Percentiles rank a stretch among this genome's conserved stretches.
Evolutionary conservation across 352 stramenopile genomes (phyloP).

Genomic region (Blastocystis sp.): DNA sequence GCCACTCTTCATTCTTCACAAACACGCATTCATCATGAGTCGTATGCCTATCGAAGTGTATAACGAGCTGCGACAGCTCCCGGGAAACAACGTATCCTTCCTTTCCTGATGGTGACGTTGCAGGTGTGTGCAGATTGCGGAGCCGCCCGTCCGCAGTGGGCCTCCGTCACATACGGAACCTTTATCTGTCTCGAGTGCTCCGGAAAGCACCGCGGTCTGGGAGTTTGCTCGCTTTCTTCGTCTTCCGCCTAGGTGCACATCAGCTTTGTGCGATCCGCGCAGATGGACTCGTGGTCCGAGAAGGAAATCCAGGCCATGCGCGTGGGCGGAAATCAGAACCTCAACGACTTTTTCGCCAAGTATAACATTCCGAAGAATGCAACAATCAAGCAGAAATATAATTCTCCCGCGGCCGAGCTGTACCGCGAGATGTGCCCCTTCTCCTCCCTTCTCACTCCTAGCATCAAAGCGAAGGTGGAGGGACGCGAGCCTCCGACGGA

Average conservation of each 20-base stretch:
- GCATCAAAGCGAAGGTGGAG: constrained; percentile 58
- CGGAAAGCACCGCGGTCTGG: constrained; percentile 69
- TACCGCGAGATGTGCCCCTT: constrained; percentile 66
- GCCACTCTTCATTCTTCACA: background rate
- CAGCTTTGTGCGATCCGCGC: constrained; percentile 70
- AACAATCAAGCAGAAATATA: constrained; percentile 70
- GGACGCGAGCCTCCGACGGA: constrained; percentile 59
- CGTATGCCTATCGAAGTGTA: constrained; percentile 59
- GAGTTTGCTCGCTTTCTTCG: constrained; percentile 15
- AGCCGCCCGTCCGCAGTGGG: constrained; percentile 69
- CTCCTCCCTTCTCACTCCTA: background rate
- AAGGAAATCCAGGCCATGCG: constrained; percentile 70
- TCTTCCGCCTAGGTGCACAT: constrained; percentile 66
- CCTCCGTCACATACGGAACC: constrained; percentile 71
- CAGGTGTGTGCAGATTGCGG: constrained; percentile 70
- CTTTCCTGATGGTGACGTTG: background rate
- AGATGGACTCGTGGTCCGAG: constrained; percentile 71
- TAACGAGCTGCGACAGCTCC: constrained; percentile 48
- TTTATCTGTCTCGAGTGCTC: constrained; percentile 72
- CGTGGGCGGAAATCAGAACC: constrained; percentile 69
- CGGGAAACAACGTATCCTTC: constrained; percentile 69
- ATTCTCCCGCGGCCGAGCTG: constrained; percentile 53
- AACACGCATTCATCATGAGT: constrained; percentile 29
- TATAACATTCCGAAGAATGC: constrained; percentile 67
- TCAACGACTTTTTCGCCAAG: constrained; percentile 63